phyloP scores from a whole-genome alignment of 1,284 basidiomycete species.

The Leccinum pachyderme region DNA sequence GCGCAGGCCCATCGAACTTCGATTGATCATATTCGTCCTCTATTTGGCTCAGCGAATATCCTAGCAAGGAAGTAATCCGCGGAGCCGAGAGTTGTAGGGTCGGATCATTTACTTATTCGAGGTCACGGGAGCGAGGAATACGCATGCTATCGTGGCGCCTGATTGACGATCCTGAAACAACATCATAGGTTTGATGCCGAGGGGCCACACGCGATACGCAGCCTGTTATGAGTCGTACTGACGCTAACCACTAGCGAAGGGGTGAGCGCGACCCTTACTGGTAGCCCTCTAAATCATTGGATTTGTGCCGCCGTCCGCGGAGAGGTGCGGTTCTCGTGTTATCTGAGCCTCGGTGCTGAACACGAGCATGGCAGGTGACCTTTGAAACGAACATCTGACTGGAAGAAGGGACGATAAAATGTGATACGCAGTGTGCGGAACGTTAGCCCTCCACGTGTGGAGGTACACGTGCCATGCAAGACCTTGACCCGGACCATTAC shows the following conservation, averaged over 20 bases:
- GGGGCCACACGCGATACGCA: not conserved
- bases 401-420: constrained; percentile 8
- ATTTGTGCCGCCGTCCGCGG: constrained; percentile 15
- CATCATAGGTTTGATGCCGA: not conserved
- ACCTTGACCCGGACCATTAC: constrained; percentile 1
- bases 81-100: not conserved
- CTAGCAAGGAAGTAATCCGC: not conserved
- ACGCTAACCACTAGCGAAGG: not conserved
- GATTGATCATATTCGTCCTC: not conserved
- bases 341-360: not conserved
- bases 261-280: not conserved
- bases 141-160: not conserved
- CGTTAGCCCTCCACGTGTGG: constrained; percentile 9
- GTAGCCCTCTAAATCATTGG: constrained; percentile 8
- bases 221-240: not conserved
- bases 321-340: constrained; percentile 20
- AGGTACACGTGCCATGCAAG: constrained; percentile 12
- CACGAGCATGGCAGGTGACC: constrained; percentile 5
- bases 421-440: constrained; percentile 7
- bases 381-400: constrained; percentile 14
- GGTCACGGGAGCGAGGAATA: not conserved
- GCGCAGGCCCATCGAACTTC: not conserved
- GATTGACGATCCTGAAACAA: not conserved
- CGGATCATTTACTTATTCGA: not conserved
- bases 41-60: not conserved